Conservation (phyloP, 2,329 filamentous ascomycete species). For the Verticillium alfalfae region DNA sequence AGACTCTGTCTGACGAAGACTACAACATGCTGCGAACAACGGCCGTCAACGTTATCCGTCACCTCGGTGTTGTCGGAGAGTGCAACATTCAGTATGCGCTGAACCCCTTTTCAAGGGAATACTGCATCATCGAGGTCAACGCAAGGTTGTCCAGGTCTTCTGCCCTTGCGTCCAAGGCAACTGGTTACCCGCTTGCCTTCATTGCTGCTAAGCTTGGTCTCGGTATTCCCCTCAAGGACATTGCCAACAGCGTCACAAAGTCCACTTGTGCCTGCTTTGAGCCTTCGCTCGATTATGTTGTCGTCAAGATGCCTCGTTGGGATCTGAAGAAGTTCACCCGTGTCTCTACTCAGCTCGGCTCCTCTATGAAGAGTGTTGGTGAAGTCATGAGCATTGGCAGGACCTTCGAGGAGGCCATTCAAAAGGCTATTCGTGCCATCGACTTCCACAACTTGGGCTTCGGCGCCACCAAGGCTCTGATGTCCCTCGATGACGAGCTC, state of each 20-base stretch:
- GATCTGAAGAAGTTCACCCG: constrained; percentile 98
- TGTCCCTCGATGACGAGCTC: constrained; percentile 93
- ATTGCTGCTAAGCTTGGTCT: constrained; percentile 96
- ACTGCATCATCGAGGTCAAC: constrained; percentile 99
- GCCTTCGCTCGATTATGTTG: constrained; percentile 94
- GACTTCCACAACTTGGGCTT: constrained; percentile 96
- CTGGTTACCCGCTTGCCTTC: constrained; percentile 91
- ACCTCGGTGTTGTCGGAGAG: constrained; percentile 94
- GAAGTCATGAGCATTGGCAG: constrained; percentile 98
- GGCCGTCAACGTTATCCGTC: constrained; percentile 93
- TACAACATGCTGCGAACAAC: constrained; percentile 99
- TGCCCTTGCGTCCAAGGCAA: constrained; percentile 92
- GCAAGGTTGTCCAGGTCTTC: constrained; percentile 93
- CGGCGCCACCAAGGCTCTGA: constrained; percentile 83
- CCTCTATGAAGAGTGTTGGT: constrained; percentile 99
- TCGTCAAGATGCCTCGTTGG: constrained; percentile 98
- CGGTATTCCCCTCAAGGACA: constrained; percentile 91
- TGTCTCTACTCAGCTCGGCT: constrained; percentile 91
- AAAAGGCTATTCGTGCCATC: constrained; percentile 93
- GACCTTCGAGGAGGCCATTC: constrained; percentile 96
- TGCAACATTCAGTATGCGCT: constrained; percentile 99
- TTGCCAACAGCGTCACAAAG: constrained; percentile 93
- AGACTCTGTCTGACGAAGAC: constrained; percentile 94
- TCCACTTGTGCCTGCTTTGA: constrained; percentile 97
- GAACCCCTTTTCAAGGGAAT: constrained; percentile 91